phyloP scores from a whole-genome alignment of 805 yeast genomes.

The Komagataella mondaviorum region DNA sequence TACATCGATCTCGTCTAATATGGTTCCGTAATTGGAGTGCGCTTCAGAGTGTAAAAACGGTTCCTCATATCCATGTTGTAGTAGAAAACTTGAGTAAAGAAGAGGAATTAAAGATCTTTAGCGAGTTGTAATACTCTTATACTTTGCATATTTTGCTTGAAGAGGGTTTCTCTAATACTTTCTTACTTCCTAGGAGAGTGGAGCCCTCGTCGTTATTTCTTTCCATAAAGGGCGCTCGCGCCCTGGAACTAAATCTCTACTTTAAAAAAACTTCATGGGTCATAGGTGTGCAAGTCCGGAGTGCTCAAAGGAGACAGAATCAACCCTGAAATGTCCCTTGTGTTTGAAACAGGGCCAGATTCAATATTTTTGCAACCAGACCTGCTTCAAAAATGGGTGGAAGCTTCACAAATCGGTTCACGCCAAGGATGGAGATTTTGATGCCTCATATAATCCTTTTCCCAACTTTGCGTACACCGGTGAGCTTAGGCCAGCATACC shows the following conservation, averaged over 20 bases:
- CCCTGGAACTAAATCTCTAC: neutral
- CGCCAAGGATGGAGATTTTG: slow-evolving; percentile 32
- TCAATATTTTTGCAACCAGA: slow-evolving; percentile 67
- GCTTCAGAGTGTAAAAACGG: slow-evolving; percentile 50
- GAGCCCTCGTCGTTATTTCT: too few relatives aligned
- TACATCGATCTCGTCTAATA: slow-evolving; percentile 22
- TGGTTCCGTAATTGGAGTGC: slow-evolving; percentile 71
- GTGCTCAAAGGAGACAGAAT: slow-evolving; percentile 73
- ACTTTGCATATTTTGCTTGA: neutral
- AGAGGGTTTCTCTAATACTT: neutral
- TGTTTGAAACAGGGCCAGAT: slow-evolving; percentile 63
- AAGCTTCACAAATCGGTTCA: slow-evolving; percentile 66
- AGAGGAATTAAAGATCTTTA: slow-evolving; percentile 2
- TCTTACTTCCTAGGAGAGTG: too few relatives aligned
- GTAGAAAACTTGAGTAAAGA: slow-evolving; percentile 24
- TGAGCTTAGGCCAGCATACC: slow-evolving; percentile 62
- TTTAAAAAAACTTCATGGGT: neutral
- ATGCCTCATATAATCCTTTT: slow-evolving; percentile 70
- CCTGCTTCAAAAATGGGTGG: slow-evolving; percentile 68
- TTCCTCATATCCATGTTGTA: slow-evolving; percentile 63
- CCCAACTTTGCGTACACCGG: slow-evolving; percentile 72
- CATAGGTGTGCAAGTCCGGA: slow-evolving; percentile 29
- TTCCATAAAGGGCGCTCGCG: neutral
- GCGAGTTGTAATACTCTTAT: neutral
- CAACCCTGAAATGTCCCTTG: slow-evolving; percentile 78